phyloP scores from a whole-genome alignment of 768 basidiomycete genomes.

The Wakefieldia striispora region DNA sequence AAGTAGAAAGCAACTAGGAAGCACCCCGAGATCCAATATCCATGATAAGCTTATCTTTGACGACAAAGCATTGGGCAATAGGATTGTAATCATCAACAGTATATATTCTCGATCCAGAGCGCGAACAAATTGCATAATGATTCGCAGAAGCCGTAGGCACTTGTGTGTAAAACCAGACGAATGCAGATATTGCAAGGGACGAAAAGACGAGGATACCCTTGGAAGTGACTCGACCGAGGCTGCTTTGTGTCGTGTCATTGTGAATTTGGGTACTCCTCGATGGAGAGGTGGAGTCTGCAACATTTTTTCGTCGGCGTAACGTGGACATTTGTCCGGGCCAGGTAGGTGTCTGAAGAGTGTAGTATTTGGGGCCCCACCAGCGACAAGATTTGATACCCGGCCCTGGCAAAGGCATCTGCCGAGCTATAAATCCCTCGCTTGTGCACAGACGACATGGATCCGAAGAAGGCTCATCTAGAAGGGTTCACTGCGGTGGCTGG shows the following conservation, averaged over 20 bases:
- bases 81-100: constrained; percentile 59
- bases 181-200: constrained; percentile 5
- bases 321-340: too few relatives aligned
- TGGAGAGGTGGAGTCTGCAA: not conserved
- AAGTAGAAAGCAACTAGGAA: constrained; percentile 13
- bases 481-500: too few relatives aligned
- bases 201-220: constrained; percentile 5
- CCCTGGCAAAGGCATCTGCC: too few relatives aligned
- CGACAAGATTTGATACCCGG: too few relatives aligned
- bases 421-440: too few relatives aligned
- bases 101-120: constrained; percentile 50
- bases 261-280: not conserved
- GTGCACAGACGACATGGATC: too few relatives aligned
- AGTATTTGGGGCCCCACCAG: too few relatives aligned
- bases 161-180: constrained; percentile 9
- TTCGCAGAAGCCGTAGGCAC: constrained; percentile 14
- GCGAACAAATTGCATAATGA: constrained; percentile 66
- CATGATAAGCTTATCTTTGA: constrained; percentile 48
- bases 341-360: too few relatives aligned
- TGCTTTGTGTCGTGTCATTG: not conserved
- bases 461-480: too few relatives aligned
- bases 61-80: constrained; percentile 61
- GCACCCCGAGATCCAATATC: constrained; percentile 57
- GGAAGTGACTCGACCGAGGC: not conserved
- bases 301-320: constrained; percentile 11